These are phyloP conservation scores for Neoscytalidium dimidiatum DNA, from an alignment of 2,329 filamentous ascomycete genomes.

Conservation along the genomic window DNA sequence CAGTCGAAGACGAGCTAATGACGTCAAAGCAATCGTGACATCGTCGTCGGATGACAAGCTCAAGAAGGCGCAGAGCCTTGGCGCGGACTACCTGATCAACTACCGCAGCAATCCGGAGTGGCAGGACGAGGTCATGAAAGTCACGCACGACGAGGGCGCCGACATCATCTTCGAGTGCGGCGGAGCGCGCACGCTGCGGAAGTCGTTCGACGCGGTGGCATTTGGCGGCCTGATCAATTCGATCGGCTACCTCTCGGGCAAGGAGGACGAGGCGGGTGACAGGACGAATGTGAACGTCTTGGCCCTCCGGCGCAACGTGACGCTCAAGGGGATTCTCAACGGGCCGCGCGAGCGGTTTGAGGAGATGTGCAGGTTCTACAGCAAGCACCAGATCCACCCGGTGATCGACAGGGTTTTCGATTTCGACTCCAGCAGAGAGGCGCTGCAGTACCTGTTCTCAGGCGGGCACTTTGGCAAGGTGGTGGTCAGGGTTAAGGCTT, in stretches of 20 bases:
- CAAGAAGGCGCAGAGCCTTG: constrained; percentile 54
- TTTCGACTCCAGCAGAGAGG: constrained; percentile 37
- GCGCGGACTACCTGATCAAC: constrained; percentile 62
- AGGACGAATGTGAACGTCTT: constrained; percentile 62
- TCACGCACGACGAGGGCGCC: constrained; percentile 44
- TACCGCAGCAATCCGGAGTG: constrained; percentile 61
- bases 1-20: neutral
- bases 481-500: constrained; percentile 34
- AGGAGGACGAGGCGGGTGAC: constrained; percentile 58
- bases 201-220: constrained; percentile 45
- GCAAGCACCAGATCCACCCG: constrained; percentile 41
- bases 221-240: constrained; percentile 45
- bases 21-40: constrained; percentile 44
- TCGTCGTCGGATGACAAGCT: constrained; percentile 21
- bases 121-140: constrained; percentile 58
- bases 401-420: constrained; percentile 44
- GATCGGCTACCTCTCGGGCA: constrained; percentile 50
- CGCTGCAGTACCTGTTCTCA: constrained; percentile 34
- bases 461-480: constrained; percentile 45
- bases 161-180: constrained; percentile 56
- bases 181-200: constrained; percentile 52
- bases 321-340: constrained; percentile 62
- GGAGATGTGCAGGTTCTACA: constrained; percentile 46
- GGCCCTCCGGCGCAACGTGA: constrained; percentile 53
- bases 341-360: constrained; percentile 59